Evolutionary conservation across 805 yeast species (phyloP), one percentile per base, ranked within the genome.

Genomic region (Groenewaldozyma salmanticensis): DNA sequence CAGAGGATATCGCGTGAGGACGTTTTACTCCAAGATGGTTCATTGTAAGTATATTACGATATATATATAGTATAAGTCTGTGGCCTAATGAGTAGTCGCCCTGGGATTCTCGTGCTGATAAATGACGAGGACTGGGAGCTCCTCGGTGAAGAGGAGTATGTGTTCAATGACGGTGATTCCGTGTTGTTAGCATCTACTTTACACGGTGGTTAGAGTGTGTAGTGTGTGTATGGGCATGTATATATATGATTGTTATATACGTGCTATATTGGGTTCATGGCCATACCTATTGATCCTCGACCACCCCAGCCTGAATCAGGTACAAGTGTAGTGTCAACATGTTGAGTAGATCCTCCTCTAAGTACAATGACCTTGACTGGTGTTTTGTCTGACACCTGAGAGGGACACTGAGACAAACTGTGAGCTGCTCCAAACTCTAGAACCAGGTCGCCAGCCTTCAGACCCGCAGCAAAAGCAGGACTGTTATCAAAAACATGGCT

Each of bases 101-200:
- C 97, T 0, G 98, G 98, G 2, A 85, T 90, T 36, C 66, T 90
- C 46, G 95, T 92, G 6, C 69, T 90, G 42, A 81, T 90, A 47
- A 90, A 90, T 55, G 97, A 90, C 57, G 78, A 94, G 0, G 98
- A 90, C 63, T 90, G 97, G 97, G 98, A 90, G 55, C 62, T 90
- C 11, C 94, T 87, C 58, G 97, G 86, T 7, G 87, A 80, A 60
- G 87, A 84, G 52, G 81, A 75, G 6, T 87, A 87, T 54, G 75
- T 68, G n/a, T 59, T 92, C 13, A 81, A 84, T 59, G 63, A 72
- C 37, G 79, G 82, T 9, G 98, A 90, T 59, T 68, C 75, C 18
- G 71, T 90, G 31, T 77, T 94, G 2, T 90, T 90, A 54, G 90
- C 96, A 1, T 82, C 94, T 33, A 92, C 98, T 3, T 66, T 90